These are phyloP conservation scores for Hanseniaspora clermontiae DNA, from an alignment of 805 yeast species.

Conservation along the genomic window DNA sequence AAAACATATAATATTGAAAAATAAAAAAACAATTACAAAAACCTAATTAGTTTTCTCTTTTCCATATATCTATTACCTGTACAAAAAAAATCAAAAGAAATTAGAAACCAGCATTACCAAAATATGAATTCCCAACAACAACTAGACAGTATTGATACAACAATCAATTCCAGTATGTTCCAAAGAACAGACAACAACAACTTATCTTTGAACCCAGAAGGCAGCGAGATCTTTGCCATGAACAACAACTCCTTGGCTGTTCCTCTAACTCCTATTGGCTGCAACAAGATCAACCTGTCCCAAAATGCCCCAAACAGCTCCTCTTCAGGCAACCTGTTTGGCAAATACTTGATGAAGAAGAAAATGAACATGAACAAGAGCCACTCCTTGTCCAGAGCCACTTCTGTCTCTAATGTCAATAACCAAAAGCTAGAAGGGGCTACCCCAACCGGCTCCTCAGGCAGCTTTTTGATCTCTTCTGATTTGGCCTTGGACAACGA, in stretches of 20 bases:
- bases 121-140: background rate
- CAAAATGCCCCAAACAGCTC: background rate
- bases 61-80: too few species aligned
- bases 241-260: conserved; percentile 3
- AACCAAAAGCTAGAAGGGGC: background rate
- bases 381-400: background rate
- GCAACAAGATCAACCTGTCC: conserved; percentile 4
- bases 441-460: background rate
- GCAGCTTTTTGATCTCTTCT: background rate
- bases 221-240: background rate
- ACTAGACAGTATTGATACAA: background rate
- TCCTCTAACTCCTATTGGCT: conserved; percentile 12
- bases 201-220: background rate
- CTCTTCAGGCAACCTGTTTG: background rate
- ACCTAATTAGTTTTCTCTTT: too few species aligned
- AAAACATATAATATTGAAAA: too few species aligned
- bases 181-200: conserved; percentile 2
- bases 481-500: conserved; percentile 10
- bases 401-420: background rate
- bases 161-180: background rate
- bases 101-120: background rate
- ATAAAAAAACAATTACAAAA: too few species aligned
- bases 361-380: background rate
- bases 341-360: conserved; percentile 11
- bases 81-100: background rate